Base-by-base conservation (phyloP, 768 basidiomycete species). In the Tulasnella sp. region DNA sequence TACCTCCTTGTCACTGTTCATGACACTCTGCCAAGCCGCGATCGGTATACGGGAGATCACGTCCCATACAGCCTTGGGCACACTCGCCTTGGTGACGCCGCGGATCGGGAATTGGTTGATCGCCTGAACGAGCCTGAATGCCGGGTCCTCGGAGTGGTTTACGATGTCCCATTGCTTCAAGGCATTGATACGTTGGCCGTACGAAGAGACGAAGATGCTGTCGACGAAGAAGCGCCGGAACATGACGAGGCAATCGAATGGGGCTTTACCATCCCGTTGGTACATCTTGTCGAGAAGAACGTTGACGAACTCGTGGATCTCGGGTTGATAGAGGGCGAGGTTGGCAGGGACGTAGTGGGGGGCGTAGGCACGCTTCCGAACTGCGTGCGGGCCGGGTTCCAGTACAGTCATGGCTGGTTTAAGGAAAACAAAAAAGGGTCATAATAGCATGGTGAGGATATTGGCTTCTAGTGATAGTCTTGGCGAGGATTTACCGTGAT, bases 41-140 rank as follows among this genome's bases (percentile, higher is more conserved):
- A 59, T 51, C 49, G 58, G 58, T 19, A 59, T 59, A 17, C 49
- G 49, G n/a, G 45, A 32, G 24, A 59, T 19, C 8, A 51, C 49
- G 48, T 49, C 30, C 58, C 58, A 59, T 17, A 59, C 21, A 24
- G n/a, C 5, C 21, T 10, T 38, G 15, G 58, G 47, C 7, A 59
- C n/a, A 7, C 19, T 38, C 9, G 58, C 48, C 17, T 47, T 44
- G 47, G 34, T n/a, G 47, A 59, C 58, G 23, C 58, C 58, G 17
- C 58, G 23, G 34, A 59, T 59, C 2, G 58, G 58, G 58, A 59
- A 59, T 4, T 49, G 45, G 30, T 59, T 51, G 24, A 59, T 59
- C 8, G 58, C 29, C 17, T 21, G 9, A 3, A 59, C 48, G 15
- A 59, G 49, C 24, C 50, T 47, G 17, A 19, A 32, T 11, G 48